Conservation (phyloP, 495 filamentous ascomycete species). For the Xylaria telfairii region DNA sequence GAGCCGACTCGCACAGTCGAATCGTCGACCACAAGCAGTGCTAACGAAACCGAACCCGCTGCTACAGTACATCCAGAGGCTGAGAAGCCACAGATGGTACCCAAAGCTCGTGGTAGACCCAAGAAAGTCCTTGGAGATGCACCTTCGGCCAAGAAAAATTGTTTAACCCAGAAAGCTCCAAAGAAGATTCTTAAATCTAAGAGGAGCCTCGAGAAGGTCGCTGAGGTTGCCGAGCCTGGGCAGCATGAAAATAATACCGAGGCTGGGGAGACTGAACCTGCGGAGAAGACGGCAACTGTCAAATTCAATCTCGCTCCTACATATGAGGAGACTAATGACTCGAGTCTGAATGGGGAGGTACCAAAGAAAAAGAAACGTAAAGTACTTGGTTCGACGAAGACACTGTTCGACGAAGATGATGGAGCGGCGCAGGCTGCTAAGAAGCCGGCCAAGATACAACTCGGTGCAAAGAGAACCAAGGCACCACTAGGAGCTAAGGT, state of each 20-base stretch:
- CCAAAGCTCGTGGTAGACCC: conserved; percentile 49
- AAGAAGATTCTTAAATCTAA: conserved; percentile 39
- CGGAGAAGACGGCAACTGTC: conserved; percentile 39
- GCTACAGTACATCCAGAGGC: conserved; percentile 16
- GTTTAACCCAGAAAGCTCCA: conserved; percentile 37
- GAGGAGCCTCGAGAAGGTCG: conserved; percentile 54
- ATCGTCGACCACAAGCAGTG: not conserved
- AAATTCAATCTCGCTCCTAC: conserved; percentile 37
- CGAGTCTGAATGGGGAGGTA: conserved; percentile 45
- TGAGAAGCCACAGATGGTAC: conserved; percentile 31
- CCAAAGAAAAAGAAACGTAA: conserved; percentile 78
- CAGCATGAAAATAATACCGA: conserved; percentile 30
- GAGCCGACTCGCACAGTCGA: not conserved
- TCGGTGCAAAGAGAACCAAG: conserved; percentile 39
- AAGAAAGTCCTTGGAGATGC: conserved; percentile 47
- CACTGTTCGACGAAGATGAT: conserved; percentile 80
- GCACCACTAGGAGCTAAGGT: conserved; percentile 40
- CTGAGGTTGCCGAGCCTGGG: conserved; percentile 49
- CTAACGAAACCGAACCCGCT: conserved; percentile 21
- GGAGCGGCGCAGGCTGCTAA: conserved; percentile 51
- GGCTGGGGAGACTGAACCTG: conserved; percentile 26
- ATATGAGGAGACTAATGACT: conserved; percentile 36
- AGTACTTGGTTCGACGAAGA: conserved; percentile 66
- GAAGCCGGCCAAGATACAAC: conserved; percentile 46
- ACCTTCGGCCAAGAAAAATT: conserved; percentile 50